Evolutionary conservation across 2,329 filamentous ascomycete genomes (phyloP).

Genomic region (Cercospora sesami): DNA sequence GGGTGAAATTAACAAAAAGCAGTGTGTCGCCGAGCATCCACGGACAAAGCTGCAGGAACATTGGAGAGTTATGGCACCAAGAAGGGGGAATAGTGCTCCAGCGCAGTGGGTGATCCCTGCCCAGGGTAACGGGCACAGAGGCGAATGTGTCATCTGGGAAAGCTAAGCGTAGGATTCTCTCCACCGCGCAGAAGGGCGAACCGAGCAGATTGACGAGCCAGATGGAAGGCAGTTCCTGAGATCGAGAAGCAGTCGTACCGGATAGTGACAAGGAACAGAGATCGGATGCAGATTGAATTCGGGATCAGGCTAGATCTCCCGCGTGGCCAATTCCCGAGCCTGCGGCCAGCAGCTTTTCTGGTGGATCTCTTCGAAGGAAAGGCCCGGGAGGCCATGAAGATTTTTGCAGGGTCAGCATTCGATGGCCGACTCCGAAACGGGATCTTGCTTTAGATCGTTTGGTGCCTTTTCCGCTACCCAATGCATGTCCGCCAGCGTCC

Average conservation of each 20-base stretch:
- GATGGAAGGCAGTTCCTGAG: slow-evolving; percentile 20
- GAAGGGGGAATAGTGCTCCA: slow-evolving; percentile 11
- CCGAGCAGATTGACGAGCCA: slow-evolving; percentile 6
- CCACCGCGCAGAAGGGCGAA: slow-evolving; percentile 16
- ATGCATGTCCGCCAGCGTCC: not conserved
- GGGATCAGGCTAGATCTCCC: slow-evolving; percentile 19
- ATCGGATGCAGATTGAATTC: slow-evolving; percentile 22
- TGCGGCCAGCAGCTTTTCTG: not conserved
- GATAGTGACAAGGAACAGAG: slow-evolving; percentile 20
- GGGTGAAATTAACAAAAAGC: not conserved
- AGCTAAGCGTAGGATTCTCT: slow-evolving; percentile 5
- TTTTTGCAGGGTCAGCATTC: not conserved
- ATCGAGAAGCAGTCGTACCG: slow-evolving; percentile 19
- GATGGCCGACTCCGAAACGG: slow-evolving; percentile 11
- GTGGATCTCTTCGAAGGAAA: not conserved
- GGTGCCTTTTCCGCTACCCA: not conserved
- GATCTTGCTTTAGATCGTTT: not conserved
- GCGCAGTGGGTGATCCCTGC: slow-evolving; percentile 8
- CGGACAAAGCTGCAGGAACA: slow-evolving; percentile 12
- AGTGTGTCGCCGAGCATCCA: not conserved
- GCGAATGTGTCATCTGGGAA: slow-evolving; percentile 19
- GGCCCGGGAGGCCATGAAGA: slow-evolving; percentile 5
- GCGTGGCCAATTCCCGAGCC: slow-evolving; percentile 13
- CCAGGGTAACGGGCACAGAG: slow-evolving; percentile 7
- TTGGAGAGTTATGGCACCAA: slow-evolving; percentile 15